Evolutionary conservation across 2,329 filamentous ascomycete genomes (phyloP).

Genomic region (Diaporthe caulivora): DNA sequence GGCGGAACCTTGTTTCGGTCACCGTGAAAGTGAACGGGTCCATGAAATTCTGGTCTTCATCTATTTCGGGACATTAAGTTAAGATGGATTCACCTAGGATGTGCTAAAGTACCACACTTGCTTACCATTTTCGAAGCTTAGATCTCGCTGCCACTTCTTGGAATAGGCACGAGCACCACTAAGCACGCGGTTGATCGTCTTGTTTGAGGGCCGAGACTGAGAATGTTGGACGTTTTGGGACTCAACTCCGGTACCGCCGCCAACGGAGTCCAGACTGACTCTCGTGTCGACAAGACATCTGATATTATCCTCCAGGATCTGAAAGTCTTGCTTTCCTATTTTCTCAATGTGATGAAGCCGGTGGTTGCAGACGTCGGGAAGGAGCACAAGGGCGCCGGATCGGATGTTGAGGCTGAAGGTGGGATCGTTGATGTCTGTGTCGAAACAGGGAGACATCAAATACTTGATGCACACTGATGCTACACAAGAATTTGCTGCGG

Average conservation of each 20-base stretch:
- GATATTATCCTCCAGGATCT: neutral
- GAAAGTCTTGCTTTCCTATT: neutral
- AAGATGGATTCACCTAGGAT: neutral
- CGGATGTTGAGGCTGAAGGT: neutral
- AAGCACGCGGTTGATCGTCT: neutral
- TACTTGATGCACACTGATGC: neutral
- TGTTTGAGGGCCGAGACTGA: neutral
- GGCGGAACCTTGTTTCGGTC: conserved; percentile 2
- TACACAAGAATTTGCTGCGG: neutral
- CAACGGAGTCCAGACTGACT: neutral
- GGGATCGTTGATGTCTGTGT: neutral
- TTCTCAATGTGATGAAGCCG: neutral
- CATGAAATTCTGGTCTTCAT: neutral
- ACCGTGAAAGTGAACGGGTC: neutral
- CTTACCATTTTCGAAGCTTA: neutral
- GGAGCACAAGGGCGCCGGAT: neutral
- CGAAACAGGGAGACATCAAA: neutral
- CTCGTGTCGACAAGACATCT: neutral
- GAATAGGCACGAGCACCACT: neutral
- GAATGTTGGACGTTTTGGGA: neutral
- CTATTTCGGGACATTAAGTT: neutral
- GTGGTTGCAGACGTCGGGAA: neutral
- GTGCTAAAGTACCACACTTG: too few relatives aligned
- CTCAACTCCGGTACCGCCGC: too few relatives aligned
- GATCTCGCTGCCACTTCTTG: neutral